Evolutionary conservation across 352 stramenopile genomes (phyloP).

Genomic region (Globisporangium irregulare): DNA sequence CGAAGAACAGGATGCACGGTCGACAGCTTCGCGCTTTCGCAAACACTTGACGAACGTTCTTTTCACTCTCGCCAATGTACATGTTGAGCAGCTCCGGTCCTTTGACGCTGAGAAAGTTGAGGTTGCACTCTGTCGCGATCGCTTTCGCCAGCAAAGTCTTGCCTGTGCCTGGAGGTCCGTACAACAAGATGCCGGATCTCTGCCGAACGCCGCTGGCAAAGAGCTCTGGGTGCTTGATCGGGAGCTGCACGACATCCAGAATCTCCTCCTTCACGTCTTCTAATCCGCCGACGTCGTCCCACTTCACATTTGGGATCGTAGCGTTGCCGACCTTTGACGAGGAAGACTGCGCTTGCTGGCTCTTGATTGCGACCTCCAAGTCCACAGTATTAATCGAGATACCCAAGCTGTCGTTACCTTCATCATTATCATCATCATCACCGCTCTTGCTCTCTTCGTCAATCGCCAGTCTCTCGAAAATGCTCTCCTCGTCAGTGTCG

Average conservation of each 20-base stretch:
- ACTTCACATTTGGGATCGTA: constrained; percentile 95
- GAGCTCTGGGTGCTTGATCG: constrained; percentile 80
- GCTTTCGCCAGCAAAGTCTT: constrained; percentile 96
- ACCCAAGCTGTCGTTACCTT: constrained; percentile 16
- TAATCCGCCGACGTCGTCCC: constrained; percentile 97
- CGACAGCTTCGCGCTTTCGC: constrained; percentile 74
- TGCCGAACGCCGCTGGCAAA: constrained; percentile 76
- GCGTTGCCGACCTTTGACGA: constrained; percentile 59
- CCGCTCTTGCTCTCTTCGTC: constrained; percentile 11
- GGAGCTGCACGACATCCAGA: constrained; percentile 81
- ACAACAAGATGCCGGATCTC: constrained; percentile 80
- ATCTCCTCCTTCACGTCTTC: constrained; percentile 99
- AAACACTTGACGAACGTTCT: constrained; percentile 95
- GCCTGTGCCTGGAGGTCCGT: constrained; percentile 84
- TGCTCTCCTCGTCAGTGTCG: constrained; percentile 13
- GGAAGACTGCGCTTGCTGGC: constrained; percentile 65
- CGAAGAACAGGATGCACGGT: constrained; percentile 92
- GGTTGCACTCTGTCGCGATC: constrained; percentile 94
- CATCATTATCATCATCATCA: background rate
- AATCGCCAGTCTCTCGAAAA: constrained; percentile 17
- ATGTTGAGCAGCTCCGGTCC: constrained; percentile 95
- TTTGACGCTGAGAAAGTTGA: constrained; percentile 97
- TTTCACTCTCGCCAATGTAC: constrained; percentile 98
- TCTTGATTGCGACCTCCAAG: constrained; percentile 54
- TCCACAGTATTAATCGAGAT: constrained; percentile 40